phyloP scores from a whole-genome alignment of 2,329 filamentous ascomycete species.

The Aureobasidium musti region DNA sequence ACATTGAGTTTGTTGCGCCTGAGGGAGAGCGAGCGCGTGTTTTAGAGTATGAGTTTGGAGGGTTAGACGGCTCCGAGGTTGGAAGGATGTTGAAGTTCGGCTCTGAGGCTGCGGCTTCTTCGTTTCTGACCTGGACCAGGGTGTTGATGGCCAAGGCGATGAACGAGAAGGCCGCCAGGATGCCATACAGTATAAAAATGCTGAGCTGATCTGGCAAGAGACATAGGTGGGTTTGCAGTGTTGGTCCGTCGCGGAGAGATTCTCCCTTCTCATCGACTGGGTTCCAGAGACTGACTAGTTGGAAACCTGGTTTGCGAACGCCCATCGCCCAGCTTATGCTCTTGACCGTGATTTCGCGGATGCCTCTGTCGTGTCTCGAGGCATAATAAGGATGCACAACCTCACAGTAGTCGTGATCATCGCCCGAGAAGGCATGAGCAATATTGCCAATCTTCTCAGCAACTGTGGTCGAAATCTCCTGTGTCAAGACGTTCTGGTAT shows the following conservation, averaged over 20 bases:
- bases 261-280: conserved; percentile 64
- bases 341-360: conserved; percentile 88
- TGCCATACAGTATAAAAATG: conserved; percentile 77
- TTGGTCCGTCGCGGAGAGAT: conserved; percentile 47
- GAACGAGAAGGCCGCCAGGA: conserved; percentile 60
- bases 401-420: conserved; percentile 98
- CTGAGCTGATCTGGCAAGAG: conserved; percentile 84
- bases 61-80: conserved; percentile 32
- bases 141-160: conserved; percentile 52
- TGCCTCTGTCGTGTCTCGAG: conserved; percentile 56
- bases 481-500: conserved; percentile 90
- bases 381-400: conserved; percentile 70
- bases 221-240: conserved; percentile 86
- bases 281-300: conserved; percentile 90
- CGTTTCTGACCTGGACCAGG: conserved; percentile 36
- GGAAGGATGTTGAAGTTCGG: conserved; percentile 39
- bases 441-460: conserved; percentile 79
- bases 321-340: conserved; percentile 97
- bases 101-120: conserved; percentile 29
- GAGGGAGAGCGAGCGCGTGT: conserved; percentile 30
- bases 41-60: conserved; percentile 28
- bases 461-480: conserved; percentile 72
- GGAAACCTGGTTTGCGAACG: conserved; percentile 80
- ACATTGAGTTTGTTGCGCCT: conserved; percentile 39
- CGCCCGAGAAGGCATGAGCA: conserved; percentile 85